phyloP scores from a whole-genome alignment of 2,329 filamentous ascomycete genomes.

The Diaporthe sp. region DNA sequence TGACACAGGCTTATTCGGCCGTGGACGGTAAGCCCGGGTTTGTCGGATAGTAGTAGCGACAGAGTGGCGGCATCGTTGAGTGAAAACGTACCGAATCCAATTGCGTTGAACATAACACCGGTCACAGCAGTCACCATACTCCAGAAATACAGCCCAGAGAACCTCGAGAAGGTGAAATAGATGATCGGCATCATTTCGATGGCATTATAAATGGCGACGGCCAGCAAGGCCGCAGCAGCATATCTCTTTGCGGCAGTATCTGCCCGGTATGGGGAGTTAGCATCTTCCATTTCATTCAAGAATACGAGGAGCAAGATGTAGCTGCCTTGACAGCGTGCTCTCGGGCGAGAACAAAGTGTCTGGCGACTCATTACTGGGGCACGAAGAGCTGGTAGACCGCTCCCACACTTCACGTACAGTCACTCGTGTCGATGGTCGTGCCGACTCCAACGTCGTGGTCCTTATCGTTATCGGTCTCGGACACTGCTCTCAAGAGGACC shows the following conservation, averaged over 20 bases:
- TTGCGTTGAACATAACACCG: constrained; percentile 52
- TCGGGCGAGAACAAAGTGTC: not conserved
- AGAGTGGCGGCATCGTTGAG: not conserved
- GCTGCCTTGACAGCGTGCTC: not conserved
- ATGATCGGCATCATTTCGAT: constrained; percentile 32
- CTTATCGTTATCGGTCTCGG: not conserved
- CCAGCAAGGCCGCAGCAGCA: constrained; percentile 28
- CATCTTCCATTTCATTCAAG: not conserved
- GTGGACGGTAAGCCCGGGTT: not conserved
- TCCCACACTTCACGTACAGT: constrained; percentile 9
- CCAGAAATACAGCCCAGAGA: constrained; percentile 54
- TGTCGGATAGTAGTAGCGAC: not conserved
- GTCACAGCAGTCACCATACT: constrained; percentile 51
- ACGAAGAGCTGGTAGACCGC: not conserved
- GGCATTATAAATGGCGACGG: constrained; percentile 35
- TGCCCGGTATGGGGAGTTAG: constrained; percentile 16
- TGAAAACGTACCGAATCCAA: constrained; percentile 57
- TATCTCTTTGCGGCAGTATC: constrained; percentile 32
- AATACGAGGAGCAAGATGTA: not conserved
- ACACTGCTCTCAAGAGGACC: constrained; percentile 13
- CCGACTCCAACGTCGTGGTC: constrained; percentile 23
- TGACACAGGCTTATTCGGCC: not conserved
- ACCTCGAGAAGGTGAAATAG: constrained; percentile 35
- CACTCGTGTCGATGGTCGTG: constrained; percentile 26
- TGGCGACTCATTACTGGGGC: not conserved